Conservation (phyloP, 192 early-diverging fungal genomes). For the Ambispora gerdemannii region DNA sequence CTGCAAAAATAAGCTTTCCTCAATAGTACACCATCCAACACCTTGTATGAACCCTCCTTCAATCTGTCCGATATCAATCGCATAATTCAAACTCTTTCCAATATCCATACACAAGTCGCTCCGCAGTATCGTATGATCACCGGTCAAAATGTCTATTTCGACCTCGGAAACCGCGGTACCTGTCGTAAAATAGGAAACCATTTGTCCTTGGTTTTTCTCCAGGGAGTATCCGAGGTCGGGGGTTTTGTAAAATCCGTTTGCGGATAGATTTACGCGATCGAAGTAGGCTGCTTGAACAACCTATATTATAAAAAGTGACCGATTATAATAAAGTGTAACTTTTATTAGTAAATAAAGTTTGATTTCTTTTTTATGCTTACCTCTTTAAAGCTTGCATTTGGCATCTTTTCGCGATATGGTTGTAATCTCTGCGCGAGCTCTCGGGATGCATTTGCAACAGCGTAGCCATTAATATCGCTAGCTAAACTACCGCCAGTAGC, state of each 20-base stretch:
- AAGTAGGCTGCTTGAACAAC: constrained; percentile 66
- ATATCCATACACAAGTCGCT: constrained; percentile 85
- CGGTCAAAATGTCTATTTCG: constrained; percentile 82
- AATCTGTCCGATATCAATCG: constrained; percentile 87
- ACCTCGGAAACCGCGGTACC: constrained; percentile 79
- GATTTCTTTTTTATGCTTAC: constrained; percentile 34
- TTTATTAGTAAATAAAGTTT: neutral
- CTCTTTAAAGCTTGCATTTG: constrained; percentile 50
- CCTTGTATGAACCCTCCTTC: constrained; percentile 88
- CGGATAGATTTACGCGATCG: constrained; percentile 73
- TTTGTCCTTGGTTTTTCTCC: constrained; percentile 62
- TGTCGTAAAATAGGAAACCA: constrained; percentile 83
- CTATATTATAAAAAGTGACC: constrained; percentile 32
- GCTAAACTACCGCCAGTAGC: constrained; percentile 78
- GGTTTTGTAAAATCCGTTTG: constrained; percentile 79
- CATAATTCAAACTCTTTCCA: constrained; percentile 78
- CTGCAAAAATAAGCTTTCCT: constrained; percentile 75
- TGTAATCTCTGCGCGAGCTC: constrained; percentile 67
- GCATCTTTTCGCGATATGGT: constrained; percentile 65
- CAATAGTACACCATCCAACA: constrained; percentile 79
- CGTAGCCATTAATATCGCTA: constrained; percentile 78
- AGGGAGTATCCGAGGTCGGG: constrained; percentile 78
- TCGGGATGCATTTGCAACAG: constrained; percentile 75
- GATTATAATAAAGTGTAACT: neutral
- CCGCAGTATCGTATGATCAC: constrained; percentile 70